Base-by-base conservation (phyloP, 805 yeast species). In the Starmerella apicola region DNA sequence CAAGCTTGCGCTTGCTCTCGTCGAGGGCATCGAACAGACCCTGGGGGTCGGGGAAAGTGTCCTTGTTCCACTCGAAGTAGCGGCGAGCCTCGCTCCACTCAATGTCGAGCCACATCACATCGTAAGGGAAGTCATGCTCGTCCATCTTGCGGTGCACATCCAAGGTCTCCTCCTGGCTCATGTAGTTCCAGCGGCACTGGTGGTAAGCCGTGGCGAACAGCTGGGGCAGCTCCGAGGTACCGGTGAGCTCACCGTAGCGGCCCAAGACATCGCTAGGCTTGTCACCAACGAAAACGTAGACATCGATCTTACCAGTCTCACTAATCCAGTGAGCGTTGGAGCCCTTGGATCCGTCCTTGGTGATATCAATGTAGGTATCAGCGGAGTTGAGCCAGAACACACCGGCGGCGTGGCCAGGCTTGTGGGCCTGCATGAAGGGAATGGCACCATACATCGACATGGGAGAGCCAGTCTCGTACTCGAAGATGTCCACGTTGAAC, bases 181-280 rank as follows among this genome's bases (percentile, higher is more conserved):
- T 82, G 62, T 91, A 91, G 58, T 91, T 91, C 98, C 98, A 91
- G 54, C 97, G 71, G 56, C 95, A 88, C 60, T 91, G 98, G 56
- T 91, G 97, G 56, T 91, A 83, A 0, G 94, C 97, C 12, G 85
- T 58, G 0, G 95, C 67, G 52, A 85, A 81, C 32, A 77, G 47
- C 47, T 75, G 80, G 1, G 98, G 98, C 9, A 91, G 60, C 6
- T 66, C 58, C 0, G 85, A 68, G 42, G 62, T 70, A 0, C 98
- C 98, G 0, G 94, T 78, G 15, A 91, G 58, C 2, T 57, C 49
- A 1, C 84, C 78, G 57, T 80, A 88, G 25, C 74, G 66, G 31
- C 64, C 53, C 30, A 77, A 69, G 18, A 91, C 67, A 1, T 60
- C 56, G 1, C 83, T 78, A 0, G 72, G 67, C 2, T 66, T 60